Evolutionary conservation across 148 eudicot species (phyloP), one percentile per base, ranked within the genome.

Genomic region (Silene latifolia): DNA sequence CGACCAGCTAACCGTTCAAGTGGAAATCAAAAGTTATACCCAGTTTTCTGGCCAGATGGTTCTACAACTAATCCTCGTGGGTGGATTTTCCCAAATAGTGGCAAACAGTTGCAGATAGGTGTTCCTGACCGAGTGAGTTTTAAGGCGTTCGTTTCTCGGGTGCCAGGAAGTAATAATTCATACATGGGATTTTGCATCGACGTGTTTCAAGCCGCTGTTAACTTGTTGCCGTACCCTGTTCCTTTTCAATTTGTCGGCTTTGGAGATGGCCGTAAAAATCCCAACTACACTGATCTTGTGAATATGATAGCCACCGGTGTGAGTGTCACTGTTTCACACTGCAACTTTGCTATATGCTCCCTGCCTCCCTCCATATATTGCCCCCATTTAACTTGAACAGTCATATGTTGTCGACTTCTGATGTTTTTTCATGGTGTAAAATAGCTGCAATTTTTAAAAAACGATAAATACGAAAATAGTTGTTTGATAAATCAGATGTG

Each of bases 151-250:
- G 96, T 92, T 80, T 88, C 99, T 25, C 88, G 67, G 71, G 87
- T 79, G 47, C 75, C 66, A 23, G 97, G 85, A 77, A 82, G 80
- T 63, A 87, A 84, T 62, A 81, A 89, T 76, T 74, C 18, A 47
- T 95, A 86, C 32, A 89, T 88, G 81, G 99, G 99, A 21, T 90
- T 92, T 80, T 89, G 97, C 82, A 89, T 95, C 51, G 99, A 95
- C 76, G 96, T 95, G 9, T 95, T 95, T 72, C 78, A 83, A 57
- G 89, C 97, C 76, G 99, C 97, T 77, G 90, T 85, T 21, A 89
- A 79, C 67, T 80, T 92, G 79, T 83, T 95, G 74, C 92, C 93
- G 0, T 95, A 95, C 80, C 92, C 97, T 62, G 89, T 95, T 73
- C 96, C 96, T 7, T 92, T 88, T 73, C 82, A 86, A 80, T 95